Base-by-base conservation (phyloP, 1,284 basidiomycete species). In the Neonothopanus nambi region DNA sequence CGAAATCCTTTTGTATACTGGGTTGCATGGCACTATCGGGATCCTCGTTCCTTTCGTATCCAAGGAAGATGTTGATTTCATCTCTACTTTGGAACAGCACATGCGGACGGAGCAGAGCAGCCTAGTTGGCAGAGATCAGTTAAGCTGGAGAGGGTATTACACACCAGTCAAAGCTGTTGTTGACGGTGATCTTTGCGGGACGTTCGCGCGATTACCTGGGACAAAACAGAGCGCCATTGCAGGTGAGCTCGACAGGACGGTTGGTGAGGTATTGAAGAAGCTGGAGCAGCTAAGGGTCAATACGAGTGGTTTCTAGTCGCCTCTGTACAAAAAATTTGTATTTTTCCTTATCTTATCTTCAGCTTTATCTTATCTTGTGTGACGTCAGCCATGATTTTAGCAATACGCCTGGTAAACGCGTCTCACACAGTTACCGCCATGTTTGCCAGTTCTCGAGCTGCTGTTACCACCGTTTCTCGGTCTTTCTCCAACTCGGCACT, bases 31-130 rank as follows among this genome's bases (percentile, higher is more conserved):
- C 0, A 96, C 94, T 11, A 87, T 99, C 48, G 97, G 97, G 20
- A 90, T 96, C 20, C 79, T 98, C 26, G 85, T 99, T 2, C 97
- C 97, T 0, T 96, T 99, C 65, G 87, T 92, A 48, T 95, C 93
- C 37, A 96, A 94, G 74, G 97, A 99, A 67, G 97, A 99, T 67
- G 93, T 98, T 44, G 96, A 99, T 65, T 95, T 98, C 66, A 93
- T 99, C 67, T 88, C 89, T 51, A 98, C 95, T 24, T 79, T 99
- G 51, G 96, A 99, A 73, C 87, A 95, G 70, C 95, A 97, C 70
- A 90, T 96, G 85, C 85, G 95, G 55, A 88, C 91, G 30, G 93
- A 96, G 69, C 89, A 93, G 64, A 72, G 79, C 35, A 95, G 93
- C 59, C 71, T 97, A n/a, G 89, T 96, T 8, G 95, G 95, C 2